These are phyloP conservation scores for Odontarrhena argentea DNA, from an alignment of 345 rosid species.

Conservation along the genomic window DNA sequence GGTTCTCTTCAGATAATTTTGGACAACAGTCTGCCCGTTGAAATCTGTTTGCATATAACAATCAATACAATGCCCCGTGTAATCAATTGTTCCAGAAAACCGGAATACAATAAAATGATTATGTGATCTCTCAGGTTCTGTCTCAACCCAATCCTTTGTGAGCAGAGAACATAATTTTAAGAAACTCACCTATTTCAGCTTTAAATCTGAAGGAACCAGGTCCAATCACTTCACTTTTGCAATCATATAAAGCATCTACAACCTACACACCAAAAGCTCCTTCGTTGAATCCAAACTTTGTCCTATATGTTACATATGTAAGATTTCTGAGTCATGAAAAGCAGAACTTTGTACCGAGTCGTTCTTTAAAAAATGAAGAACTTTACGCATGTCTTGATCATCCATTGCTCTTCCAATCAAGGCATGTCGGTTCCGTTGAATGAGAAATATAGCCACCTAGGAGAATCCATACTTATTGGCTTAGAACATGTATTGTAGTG, in stretches of 20 bases:
- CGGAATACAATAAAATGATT: background rate
- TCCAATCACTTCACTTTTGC: constrained; percentile 99
- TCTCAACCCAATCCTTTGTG: constrained; percentile 15
- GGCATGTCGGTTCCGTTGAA: constrained; percentile 96
- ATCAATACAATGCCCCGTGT: constrained; percentile 16
- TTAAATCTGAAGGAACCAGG: constrained; percentile 98
- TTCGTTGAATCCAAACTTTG: background rate
- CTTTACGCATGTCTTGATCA: constrained; percentile 90
- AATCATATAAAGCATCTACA: constrained; percentile 92
- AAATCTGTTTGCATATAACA: constrained; percentile 67
- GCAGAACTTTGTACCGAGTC: constrained; percentile 66
- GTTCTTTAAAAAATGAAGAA: constrained; percentile 72
- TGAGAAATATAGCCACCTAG: constrained; percentile 97
- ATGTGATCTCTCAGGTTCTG: background rate
- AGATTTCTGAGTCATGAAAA: constrained; percentile 6
- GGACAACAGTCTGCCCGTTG: constrained; percentile 82
- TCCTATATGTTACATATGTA: background rate
- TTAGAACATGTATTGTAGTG: constrained; percentile 9
- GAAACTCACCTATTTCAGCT: constrained; percentile 87
- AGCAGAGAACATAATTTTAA: constrained; percentile 20
- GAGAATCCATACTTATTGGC: constrained; percentile 19
- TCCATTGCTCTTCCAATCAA: constrained; percentile 98
- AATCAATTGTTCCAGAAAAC: constrained; percentile 6
- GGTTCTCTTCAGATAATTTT: constrained; percentile 78
- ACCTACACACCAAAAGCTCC: constrained; percentile 53